Conservation (phyloP, 2,329 filamentous ascomycete species). For the Fonsecaea erecta region DNA sequence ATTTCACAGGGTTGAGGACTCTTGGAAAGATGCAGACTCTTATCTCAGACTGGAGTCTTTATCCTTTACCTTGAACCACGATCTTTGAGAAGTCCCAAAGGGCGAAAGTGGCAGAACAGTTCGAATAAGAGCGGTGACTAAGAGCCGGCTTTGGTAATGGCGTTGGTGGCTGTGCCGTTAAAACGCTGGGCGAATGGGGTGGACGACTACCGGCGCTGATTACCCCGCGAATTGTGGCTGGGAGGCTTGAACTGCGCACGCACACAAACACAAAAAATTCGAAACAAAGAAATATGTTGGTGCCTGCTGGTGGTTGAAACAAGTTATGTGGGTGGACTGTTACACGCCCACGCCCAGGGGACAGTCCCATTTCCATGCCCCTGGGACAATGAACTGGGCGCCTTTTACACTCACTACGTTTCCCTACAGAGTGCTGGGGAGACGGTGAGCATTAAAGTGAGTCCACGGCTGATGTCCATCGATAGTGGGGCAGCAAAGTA, state of each 20-base stretch:
- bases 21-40: too few relatives aligned
- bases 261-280: constrained; percentile 10
- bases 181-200: background rate
- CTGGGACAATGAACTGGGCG: too few relatives aligned
- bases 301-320: background rate
- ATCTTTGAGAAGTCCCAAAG: background rate
- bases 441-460: background rate
- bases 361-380: background rate
- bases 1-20: background rate
- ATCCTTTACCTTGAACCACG: background rate
- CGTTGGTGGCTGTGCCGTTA: constrained; percentile 14
- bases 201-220: constrained; percentile 1
- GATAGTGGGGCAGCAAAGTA: background rate
- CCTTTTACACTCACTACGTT: background rate
- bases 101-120: background rate
- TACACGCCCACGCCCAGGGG: background rate
- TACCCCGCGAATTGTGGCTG: constrained; percentile 21
- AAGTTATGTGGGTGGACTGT: background rate
- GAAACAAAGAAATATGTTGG: background rate
- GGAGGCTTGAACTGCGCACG: background rate
- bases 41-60: background rate
- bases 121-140: constrained; percentile 4
- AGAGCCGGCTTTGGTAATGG: background rate
- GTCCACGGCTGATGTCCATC: background rate
- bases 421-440: background rate